Evolutionary conservation across 768 basidiomycete genomes (phyloP), one percentile per base, ranked within the genome.

Genomic region (Harrya chromipes): DNA sequence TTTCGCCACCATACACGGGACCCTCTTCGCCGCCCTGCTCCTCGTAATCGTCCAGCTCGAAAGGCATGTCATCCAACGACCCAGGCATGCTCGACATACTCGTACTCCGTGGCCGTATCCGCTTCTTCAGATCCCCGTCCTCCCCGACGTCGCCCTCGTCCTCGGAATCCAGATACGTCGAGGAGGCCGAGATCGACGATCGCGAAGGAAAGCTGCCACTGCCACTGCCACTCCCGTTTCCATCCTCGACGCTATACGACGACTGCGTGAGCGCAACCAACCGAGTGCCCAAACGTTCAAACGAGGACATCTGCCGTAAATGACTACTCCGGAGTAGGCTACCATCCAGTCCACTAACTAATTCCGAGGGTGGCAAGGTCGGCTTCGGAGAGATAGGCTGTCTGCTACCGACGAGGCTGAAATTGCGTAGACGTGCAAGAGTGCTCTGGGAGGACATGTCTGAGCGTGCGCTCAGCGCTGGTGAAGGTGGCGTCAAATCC

Each of bases 381-480:
- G 48, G 53, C 27, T 50, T 71, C 57, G 47, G 54, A 49, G 45
- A 52, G 21, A 61, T 56, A 3, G 72, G 47, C 52, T 73, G 75
- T 45, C 76, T 65, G 52, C 72, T 67, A 12, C 82, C 74, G n/a
- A 80, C 80, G n/a, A 90, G 74, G 65, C 86, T 84, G 72, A 90
- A 83, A 66, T 91, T 82, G 50, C 90, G 71, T 21, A 97, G 66
- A 8, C 90, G 81, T 8, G 86, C 81, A 12, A 91, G 72, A 0
- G 90, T 73, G 57, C 83, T 85, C 56, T 81, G 81, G 53, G 82
- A 79, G 1, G 89, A 90, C 4, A 82, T 82, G 59, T 97, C 95
- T 2, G 94, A 97, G 2, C 91, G 83, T 3, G 95, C 97, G 48
- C 92, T 94, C 31, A 99, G 78, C 0, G 95, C 87, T 0, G 97